Base-by-base conservation (phyloP, 1,139 yeast genomes). In the Hyphopichia burtonii region DNA sequence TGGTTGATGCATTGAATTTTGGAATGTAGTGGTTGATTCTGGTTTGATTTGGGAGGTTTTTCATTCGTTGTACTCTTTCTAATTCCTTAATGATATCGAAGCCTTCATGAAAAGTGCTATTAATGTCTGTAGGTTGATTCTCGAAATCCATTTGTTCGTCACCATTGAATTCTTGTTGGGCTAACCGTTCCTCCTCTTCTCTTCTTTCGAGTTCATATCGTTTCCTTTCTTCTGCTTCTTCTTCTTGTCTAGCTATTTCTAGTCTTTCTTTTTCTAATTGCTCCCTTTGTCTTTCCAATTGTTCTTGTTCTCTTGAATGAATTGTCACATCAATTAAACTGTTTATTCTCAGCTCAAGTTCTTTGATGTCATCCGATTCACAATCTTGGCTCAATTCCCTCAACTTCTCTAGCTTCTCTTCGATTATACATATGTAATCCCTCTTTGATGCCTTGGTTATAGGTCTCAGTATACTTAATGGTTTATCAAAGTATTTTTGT, bases 61-160 rank as follows among this genome's bases (percentile, higher is more conserved):
- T 41, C 37, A 39, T 36, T n/a, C 36, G 23, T 39, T 39, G 30
- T 37, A 20, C 31, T 38, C 41, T n/a, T 32, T 42, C 43, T 12
- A 44, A 14, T 23, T 44, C 41, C 12, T 36, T 23, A 33, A 27
- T 22, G 16, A 32, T 15, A 17, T 39, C 40, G 15, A 37, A 28
- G 11, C 31, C 37, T 11, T 36, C 18, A 30, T 15, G 9, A 22
- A 31, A 9, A 33, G 12, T 22, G 18, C 8, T 12, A 14, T 20
- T 12, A 12, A 12, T 11, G 22, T 6, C 5, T n/a, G 5, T 18
- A 17, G 34, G 22, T 17, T 31, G 34, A 16, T 31, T 31, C 11
- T 12, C 20, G 9, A 31, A 31, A 6, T 25, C 28, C 11, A 25
- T 8, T 10, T 25, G 12, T 25, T 25, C 28, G 14, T 25, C 28